Percentiles rank a stretch among this genome's conserved stretches.
Evolutionary conservation across 352 stramenopile genomes (phyloP).

Genomic region (Pythium insidiosum): DNA sequence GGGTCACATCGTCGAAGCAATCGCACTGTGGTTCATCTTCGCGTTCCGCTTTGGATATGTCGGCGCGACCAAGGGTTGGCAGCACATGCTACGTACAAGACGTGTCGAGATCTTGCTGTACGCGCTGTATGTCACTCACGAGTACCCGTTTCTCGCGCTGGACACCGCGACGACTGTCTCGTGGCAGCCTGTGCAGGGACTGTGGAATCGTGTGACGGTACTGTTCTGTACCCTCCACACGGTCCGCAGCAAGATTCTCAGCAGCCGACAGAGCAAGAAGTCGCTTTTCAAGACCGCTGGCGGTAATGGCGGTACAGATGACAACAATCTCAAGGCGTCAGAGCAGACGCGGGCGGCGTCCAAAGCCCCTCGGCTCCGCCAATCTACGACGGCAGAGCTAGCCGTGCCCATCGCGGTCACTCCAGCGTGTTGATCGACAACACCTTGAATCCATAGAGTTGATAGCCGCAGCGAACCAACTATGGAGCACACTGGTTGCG

Average conservation of each 20-base stretch:
- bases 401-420: too few species aligned
- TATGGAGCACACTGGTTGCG: too few species aligned
- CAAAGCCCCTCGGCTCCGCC: too few species aligned
- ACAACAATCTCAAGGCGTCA: background rate
- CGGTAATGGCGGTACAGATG: background rate
- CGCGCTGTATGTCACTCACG: conserved; percentile 15
- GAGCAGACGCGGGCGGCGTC: too few species aligned
- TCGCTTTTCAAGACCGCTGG: background rate
- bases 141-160: conserved; percentile 16
- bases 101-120: conserved; percentile 12
- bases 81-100: conserved; percentile 11
- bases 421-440: too few species aligned
- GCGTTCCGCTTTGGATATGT: conserved; percentile 24
- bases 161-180: conserved; percentile 12
- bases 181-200: conserved; percentile 27
- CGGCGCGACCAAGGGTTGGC: conserved; percentile 7
- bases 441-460: too few species aligned
- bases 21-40: conserved; percentile 16
- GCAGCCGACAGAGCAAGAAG: background rate
- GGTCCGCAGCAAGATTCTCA: conserved; percentile 6
- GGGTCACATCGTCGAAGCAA: conserved; percentile 11
- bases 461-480: too few species aligned
- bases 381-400: too few species aligned
- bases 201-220: conserved; percentile 30
- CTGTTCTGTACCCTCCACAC: conserved; percentile 23